phyloP scores from a whole-genome alignment of 2,329 filamentous ascomycete genomes.

The Botrytis cinerea region DNA sequence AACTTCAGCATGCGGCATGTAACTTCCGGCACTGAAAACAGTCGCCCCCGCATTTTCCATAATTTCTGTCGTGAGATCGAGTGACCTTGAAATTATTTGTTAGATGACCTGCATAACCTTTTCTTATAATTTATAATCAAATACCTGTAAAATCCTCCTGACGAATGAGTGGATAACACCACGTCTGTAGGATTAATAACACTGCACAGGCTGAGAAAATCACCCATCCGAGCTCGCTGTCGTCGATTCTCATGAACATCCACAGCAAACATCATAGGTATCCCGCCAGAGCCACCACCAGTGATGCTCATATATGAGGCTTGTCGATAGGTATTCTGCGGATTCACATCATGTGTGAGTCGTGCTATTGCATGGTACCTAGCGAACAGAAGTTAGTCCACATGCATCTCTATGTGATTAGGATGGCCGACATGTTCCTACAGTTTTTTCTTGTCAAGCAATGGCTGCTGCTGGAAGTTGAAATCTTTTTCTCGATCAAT shows the following conservation, averaged over 20 bases:
- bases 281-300: constrained; percentile 1
- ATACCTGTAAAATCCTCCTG: constrained; percentile 10
- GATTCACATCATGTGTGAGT: neutral
- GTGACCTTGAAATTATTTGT: neutral
- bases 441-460: constrained; percentile 11
- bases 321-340: constrained; percentile 5
- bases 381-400: neutral
- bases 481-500: neutral
- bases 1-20: constrained; percentile 1
- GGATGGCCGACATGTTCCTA: neutral
- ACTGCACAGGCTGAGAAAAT: neutral
- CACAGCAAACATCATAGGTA: constrained; percentile 14
- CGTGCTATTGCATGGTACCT: neutral
- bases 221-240: constrained; percentile 8
- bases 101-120: too few relatives aligned
- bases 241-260: constrained; percentile 12
- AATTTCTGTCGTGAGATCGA: constrained; percentile 10
- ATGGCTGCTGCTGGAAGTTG: neutral
- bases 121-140: neutral
- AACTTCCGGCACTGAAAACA: constrained; percentile 4
- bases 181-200: neutral
- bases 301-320: constrained; percentile 4
- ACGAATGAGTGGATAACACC: neutral
- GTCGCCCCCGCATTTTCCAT: constrained; percentile 6
- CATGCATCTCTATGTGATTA: neutral